Conservation (phyloP, 2,329 filamentous ascomycete species). For the Fusarium sp. region DNA sequence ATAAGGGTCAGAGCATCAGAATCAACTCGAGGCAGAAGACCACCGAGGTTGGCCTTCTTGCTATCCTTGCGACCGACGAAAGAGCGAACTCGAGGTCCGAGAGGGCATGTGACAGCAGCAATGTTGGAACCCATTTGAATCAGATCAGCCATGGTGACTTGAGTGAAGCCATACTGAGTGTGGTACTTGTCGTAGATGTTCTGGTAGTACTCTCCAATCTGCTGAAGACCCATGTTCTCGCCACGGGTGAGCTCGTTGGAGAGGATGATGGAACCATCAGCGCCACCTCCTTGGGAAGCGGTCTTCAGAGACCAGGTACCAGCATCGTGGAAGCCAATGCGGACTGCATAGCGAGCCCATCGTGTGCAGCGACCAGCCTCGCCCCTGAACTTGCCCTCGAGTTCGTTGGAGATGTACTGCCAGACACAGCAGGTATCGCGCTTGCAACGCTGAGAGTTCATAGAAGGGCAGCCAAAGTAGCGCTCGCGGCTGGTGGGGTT, state of each 20-base stretch:
- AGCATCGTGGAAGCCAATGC: slow-evolving; percentile 63
- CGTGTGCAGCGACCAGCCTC: slow-evolving; percentile 57
- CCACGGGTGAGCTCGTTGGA: slow-evolving; percentile 52
- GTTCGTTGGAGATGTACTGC: slow-evolving; percentile 58
- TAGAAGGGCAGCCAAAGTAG: slow-evolving; percentile 43
- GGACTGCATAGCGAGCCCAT: slow-evolving; percentile 58
- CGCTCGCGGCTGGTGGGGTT: slow-evolving; percentile 45
- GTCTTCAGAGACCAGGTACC: slow-evolving; percentile 57
- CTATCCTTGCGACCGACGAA: slow-evolving; percentile 65
- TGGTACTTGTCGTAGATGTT: slow-evolving; percentile 57
- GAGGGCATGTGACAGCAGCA: slow-evolving; percentile 61
- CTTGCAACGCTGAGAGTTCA: slow-evolving; percentile 46
- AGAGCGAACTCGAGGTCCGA: slow-evolving; percentile 61
- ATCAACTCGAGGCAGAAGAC: slow-evolving; percentile 58
- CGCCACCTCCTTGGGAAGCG: slow-evolving; percentile 55
- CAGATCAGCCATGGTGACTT: slow-evolving; percentile 66
- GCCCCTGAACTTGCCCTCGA: slow-evolving; percentile 54
- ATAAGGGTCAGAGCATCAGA: slow-evolving; percentile 63
- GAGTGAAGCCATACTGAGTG: slow-evolving; percentile 47
- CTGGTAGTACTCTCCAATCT: slow-evolving; percentile 56
- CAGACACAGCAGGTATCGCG: slow-evolving; percentile 60
- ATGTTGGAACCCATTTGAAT: slow-evolving; percentile 65
- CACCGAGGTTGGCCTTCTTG: slow-evolving; percentile 52
- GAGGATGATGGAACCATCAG: slow-evolving; percentile 61
- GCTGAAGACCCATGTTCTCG: slow-evolving; percentile 63